Evolutionary conservation across 2,329 filamentous ascomycete genomes (phyloP), one percentile per base, ranked within the genome.

Genomic region (Fusarium sp.): DNA sequence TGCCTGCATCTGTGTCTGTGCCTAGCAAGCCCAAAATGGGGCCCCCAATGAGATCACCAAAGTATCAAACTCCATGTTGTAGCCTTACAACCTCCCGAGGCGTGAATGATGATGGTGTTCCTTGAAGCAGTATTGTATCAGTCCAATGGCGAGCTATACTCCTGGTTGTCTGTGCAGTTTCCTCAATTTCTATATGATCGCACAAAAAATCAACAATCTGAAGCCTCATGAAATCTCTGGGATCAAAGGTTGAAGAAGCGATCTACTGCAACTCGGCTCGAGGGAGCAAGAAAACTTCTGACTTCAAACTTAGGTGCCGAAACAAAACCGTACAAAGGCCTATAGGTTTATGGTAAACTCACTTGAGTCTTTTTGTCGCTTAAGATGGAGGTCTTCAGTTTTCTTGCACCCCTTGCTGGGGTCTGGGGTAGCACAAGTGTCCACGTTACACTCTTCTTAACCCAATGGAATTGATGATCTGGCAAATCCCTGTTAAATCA

Each of bases 21-120:
- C 47, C 64, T 65, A 61, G 66, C 71, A 67, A 47, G 62, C 28
- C 62, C 61, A 38, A 40, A 65, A 71, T 58, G 71, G 71, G 58
- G 66, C 38, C 30, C 60, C 71, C 49, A 64, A 64, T 74, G 71
- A 67, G 58, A 73, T 53, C 57, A 71, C 61, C 67, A 52, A 52
- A 52, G 21, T 32, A 52, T 35, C 49, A 52, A 52, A 25, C 18
- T 35, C 49, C n/a, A 15, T 11, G n/a, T 25, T 52, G 49, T 25
- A 15, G 49, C 49, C 30, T 25, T 25, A 7, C 16, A 52, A 52
- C 49, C 30, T 25, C n/a, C 30, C 6, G 12, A 23, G 6, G 49
- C 32, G 18, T 52, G 18, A 25, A 21, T 7, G n/a, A 52, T 21
- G n/a, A 52, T 25, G 30, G 18, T 19, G 32, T 8, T 52, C 49